A percentile compares a stretch with the other conserved stretches of the same genome.
phyloP scores from a whole-genome alignment of 108 stramenopile species.

The Nannochloropsis salina region DNA sequence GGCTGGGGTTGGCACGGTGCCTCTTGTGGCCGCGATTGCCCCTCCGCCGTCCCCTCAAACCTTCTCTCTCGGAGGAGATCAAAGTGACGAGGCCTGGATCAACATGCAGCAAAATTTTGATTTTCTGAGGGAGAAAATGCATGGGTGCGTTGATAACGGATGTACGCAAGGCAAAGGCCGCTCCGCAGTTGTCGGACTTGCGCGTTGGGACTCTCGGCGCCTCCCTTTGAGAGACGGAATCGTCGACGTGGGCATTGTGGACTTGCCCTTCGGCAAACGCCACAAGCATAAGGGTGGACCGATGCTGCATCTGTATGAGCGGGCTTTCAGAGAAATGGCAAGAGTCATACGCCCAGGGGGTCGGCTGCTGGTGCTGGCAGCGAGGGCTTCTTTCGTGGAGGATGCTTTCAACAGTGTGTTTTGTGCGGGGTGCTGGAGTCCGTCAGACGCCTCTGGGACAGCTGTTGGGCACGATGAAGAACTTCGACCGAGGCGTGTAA shows the following conservation, averaged over 20 bases:
- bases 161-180: not conserved
- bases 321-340: not conserved
- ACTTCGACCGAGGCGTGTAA: not conserved
- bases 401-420: not conserved
- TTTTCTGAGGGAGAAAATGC: not conserved
- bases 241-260: not conserved
- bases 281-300: slow-evolving; percentile 6
- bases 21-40: not conserved
- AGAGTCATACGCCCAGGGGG: slow-evolving; percentile 3
- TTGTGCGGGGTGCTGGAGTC: not conserved
- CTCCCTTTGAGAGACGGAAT: slow-evolving; percentile 12
- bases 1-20: not conserved
- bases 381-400: not conserved
- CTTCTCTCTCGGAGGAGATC: not conserved
- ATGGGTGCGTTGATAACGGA: not conserved
- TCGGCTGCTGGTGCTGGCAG: not conserved
- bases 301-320: slow-evolving; percentile 17
- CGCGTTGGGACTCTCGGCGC: slow-evolving; percentile 14
- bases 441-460: too few relatives aligned
- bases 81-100: not conserved
- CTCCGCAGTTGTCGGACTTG: not conserved
- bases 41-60: slow-evolving; percentile 8
- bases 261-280: not conserved
- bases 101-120: not conserved
- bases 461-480: too few relatives aligned